Base-by-base conservation (phyloP, 768 basidiomycete genomes). In the Phylloporus sp. region DNA sequence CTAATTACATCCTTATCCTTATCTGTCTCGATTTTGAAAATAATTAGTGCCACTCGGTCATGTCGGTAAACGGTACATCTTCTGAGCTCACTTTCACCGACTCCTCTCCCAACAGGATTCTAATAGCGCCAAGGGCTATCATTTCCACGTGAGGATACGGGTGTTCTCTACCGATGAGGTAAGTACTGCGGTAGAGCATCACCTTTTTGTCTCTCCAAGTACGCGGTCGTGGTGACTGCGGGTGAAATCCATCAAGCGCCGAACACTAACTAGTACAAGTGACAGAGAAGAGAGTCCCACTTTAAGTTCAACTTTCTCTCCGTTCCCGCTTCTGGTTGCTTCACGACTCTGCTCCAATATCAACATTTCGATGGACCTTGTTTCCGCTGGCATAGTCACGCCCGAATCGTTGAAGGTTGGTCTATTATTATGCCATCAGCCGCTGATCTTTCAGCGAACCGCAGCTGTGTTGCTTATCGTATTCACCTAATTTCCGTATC, bases 71-170 rank as follows among this genome's bases (percentile, higher is more conserved):
- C n/a, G n/a, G n/a, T n/a, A n/a, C n/a, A n/a, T n/a, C n/a, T n/a
- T n/a, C n/a, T n/a, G n/a, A n/a, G n/a, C n/a, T n/a, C n/a, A n/a
- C n/a, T n/a, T n/a, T n/a, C n/a, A n/a, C n/a, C n/a, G n/a, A n/a
- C n/a, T n/a, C n/a, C n/a, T n/a, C n/a, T n/a, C n/a, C n/a, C n/a
- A n/a, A n/a, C n/a, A n/a, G n/a, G n/a, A n/a, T n/a, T n/a, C n/a
- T n/a, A n/a, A n/a, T n/a, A n/a, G n/a, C n/a, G n/a, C n/a, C n/a
- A n/a, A n/a, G n/a, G n/a, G 23, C 38, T 42, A 32, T 40, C 31
- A 38, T 46, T 28, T 51, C 23, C 26, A 33, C 23, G 38, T 48
- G 53, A 50, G 56, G 56, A 60, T 60, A 49, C 44, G 48, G 59
- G 49, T 8, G 42, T 40, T 43, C 44, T 44, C 31, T 32, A 42